Base-by-base conservation (phyloP, 208 protist species). In the Lotmaria passim region DNA sequence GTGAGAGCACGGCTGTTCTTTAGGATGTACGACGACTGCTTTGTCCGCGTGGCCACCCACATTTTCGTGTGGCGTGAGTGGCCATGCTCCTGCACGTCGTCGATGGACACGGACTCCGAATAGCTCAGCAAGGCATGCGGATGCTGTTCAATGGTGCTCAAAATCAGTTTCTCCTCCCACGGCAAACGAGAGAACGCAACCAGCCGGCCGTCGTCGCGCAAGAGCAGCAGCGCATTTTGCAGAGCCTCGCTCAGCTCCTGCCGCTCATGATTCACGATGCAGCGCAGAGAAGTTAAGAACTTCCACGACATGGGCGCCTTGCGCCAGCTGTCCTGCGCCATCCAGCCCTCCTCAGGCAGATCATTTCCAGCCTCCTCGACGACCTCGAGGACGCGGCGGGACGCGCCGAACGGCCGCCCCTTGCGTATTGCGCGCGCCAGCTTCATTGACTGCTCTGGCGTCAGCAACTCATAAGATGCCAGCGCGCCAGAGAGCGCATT, bases 91-190 rank as follows among this genome's bases (percentile, higher is more conserved):
- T 85, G 72, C 28, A 94, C 81, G 8, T 93, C 87, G 2, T 92
- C 74, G 7, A 83, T 52, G n/a, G 76, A 51, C 12, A 96, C 70
- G 11, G 68, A 44, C 51, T 94, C 89, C 10, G 39, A 80, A 73
- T 96, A 96, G 61, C 74, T 82, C n/a, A 94, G 77, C 41, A 94
- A 36, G 6, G 82, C 91, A 56, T 96, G 80, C 26, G 91, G 91
- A 61, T 96, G 91, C 33, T 76, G 73, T 3, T 83, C 65, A 39
- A 94, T 71, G 4, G 78, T 69, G n/a, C 62, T 62, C 4, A 66
- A 52, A 26, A 96, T 78, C 33, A 96, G 69, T n/a, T 81, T 76
- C 63, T 92, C 88, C 80, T 96, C 91, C 89, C 91, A 96, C 5
- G 21, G 43, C 1, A 93, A 60, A 4, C 89, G 85, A 1, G 89